Evolutionary conservation across 2,329 filamentous ascomycete genomes (phyloP), one percentile per base, ranked within the genome.

Genomic region (Leptographium procerum): DNA sequence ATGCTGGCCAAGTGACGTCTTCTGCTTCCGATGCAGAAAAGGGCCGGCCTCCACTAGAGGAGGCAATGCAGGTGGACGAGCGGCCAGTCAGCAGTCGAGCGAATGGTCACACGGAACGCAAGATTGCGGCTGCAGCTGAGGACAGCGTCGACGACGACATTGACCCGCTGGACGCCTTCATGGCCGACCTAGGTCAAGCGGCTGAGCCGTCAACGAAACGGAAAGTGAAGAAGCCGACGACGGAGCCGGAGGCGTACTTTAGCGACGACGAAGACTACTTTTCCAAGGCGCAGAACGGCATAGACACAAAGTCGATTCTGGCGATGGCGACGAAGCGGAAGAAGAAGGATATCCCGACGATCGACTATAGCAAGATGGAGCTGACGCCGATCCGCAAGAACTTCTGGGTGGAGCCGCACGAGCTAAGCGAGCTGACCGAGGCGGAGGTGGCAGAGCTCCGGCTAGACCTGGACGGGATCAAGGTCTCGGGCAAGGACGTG

Each of bases 121-220:
- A 29, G 10, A 13, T n/a, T 22, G 22, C 13, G 4, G 5, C 22
- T n/a, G 33, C 40, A 3, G 11, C 4, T 2, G 31, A 57, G 19
- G 22, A 14, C 24, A 24, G 19, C 16, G 34, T 22, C 13, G 78
- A 90, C 57, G 89, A 91, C 52, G 83, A 89, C 34, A 74, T 94
- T 40, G 94, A 99, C 69, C 90, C 94, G 9, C 77, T 99, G 43
- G 94, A 99, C 73, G 92, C 91, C n/a, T 99, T 95, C 75, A 99
- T 99, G 94, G 87, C 85, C 56, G 83, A 81, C 61, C 77, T 84
- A 19, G 77, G 80, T 57, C 19, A 56, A 7, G 71, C 79, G 45
- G 72, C 87, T 3, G 79, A 83, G 58, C 57, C 66, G 9, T 55
- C 63, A 40, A 74, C 71, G 57, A 70, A 70, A 55, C 66, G 69